phyloP scores from a whole-genome alignment of 2,329 filamentous ascomycete species.

The Fusarium tanahbumbuense region DNA sequence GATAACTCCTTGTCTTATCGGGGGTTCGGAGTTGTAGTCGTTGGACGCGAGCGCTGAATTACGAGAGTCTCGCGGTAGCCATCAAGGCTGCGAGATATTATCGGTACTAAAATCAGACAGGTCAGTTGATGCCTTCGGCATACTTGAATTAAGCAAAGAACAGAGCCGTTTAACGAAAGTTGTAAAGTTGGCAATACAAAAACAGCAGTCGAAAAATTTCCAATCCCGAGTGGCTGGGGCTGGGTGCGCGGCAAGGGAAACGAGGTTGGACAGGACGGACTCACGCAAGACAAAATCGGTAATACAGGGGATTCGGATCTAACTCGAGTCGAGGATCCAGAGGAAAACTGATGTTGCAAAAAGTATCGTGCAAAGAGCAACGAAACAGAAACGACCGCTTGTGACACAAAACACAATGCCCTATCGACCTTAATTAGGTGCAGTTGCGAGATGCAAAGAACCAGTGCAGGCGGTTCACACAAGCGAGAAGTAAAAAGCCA shows the following conservation, averaged over 20 bases:
- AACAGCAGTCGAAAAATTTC: conserved; percentile 8
- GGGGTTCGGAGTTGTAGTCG: conserved; percentile 21
- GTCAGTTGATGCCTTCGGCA: conserved; percentile 29
- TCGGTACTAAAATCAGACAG: conserved; percentile 18
- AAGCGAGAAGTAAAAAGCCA: conserved; percentile 24
- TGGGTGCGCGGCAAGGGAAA: conserved; percentile 18
- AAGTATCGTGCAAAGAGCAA: conserved; percentile 34
- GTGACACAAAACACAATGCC: conserved; percentile 28
- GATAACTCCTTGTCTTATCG: conserved; percentile 21
- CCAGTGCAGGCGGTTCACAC: conserved; percentile 25
- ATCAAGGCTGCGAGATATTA: conserved; percentile 43
- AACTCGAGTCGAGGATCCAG: conserved; percentile 48
- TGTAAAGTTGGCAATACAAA: not conserved
- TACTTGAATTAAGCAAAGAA: not conserved
- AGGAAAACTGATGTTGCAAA: conserved; percentile 36
- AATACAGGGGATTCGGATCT: conserved; percentile 38
- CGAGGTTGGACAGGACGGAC: conserved; percentile 39
- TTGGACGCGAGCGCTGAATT: conserved; percentile 40
- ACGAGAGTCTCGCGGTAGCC: conserved; percentile 47
- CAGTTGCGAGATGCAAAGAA: conserved; percentile 11
- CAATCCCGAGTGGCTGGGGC: conserved; percentile 32
- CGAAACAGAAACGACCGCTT: conserved; percentile 21
- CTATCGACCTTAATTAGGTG: conserved; percentile 5
- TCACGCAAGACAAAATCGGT: conserved; percentile 42
- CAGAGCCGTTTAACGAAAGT: not conserved